Percentiles rank a stretch among this genome's conserved stretches.
Conservation (phyloP, 2,329 filamentous ascomycete species). For the Verticillium tricorpus region DNA sequence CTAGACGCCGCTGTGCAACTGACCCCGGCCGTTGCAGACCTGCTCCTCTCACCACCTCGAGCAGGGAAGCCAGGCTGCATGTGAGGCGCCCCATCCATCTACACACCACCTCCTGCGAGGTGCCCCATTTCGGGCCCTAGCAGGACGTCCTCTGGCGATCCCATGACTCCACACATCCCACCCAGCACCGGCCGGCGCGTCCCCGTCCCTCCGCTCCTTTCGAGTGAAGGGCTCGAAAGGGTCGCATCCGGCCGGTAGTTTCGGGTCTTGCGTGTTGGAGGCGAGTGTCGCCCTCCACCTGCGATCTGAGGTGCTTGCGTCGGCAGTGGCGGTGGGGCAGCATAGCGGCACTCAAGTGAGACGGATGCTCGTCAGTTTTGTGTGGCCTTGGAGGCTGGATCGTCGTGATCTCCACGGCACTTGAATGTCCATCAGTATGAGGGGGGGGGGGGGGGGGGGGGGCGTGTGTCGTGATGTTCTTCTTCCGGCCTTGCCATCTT, state of each 20-base stretch:
- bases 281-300: background rate
- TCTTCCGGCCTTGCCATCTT: background rate
- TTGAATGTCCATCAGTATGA: background rate
- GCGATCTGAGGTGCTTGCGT: background rate
- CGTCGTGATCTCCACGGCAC: slow-evolving; percentile 1
- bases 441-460: too few species aligned
- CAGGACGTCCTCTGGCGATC: slow-evolving; percentile 7
- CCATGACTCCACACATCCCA: slow-evolving; percentile 13
- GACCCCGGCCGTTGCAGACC: background rate
- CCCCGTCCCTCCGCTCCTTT: slow-evolving; percentile 3
- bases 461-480: background rate
- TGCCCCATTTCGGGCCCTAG: slow-evolving; percentile 8
- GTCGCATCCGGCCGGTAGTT: slow-evolving; percentile 6
- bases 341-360: slow-evolving; percentile 3
- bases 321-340: slow-evolving; percentile 6
- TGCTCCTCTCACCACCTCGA: slow-evolving; percentile 1
- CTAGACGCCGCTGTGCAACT: slow-evolving; percentile 5
- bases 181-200: slow-evolving; percentile 6
- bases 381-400: background rate
- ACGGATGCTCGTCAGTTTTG: background rate
- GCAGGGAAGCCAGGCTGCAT: slow-evolving; percentile 6
- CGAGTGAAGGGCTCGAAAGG: background rate
- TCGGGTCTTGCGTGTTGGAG: slow-evolving; percentile 10
- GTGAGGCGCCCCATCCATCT: slow-evolving; percentile 2
- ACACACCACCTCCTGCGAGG: slow-evolving; percentile 12